phyloP scores from a whole-genome alignment of 306 rosid species.

The Arachis hypogaea region DNA sequence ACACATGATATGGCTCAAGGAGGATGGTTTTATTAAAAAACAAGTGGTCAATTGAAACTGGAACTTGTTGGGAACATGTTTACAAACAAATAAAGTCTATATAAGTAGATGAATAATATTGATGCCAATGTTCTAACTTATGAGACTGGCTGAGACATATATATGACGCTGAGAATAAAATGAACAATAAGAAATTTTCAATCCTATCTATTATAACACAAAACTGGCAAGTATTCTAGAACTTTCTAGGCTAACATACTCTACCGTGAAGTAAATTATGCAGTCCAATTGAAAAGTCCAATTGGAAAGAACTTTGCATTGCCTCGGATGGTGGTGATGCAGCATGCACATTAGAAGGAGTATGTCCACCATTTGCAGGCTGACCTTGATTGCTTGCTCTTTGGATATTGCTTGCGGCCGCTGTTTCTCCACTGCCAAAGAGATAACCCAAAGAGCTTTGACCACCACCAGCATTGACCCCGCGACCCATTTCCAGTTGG shows the following conservation, averaged over 20 bases:
- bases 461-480: slow-evolving; percentile 84
- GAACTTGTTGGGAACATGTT: neutral
- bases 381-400: slow-evolving; percentile 38
- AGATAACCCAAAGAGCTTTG: slow-evolving; percentile 54
- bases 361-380: slow-evolving; percentile 29
- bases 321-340: slow-evolving; percentile 49
- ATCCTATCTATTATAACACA: no score
- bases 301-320: no score
- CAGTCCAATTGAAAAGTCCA: slow-evolving; percentile 11
- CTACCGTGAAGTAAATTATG: neutral
- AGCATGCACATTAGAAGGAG: slow-evolving; percentile 35
- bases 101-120: neutral
- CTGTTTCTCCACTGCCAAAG: neutral
- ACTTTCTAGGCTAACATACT: slow-evolving; percentile 31
- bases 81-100: neutral
- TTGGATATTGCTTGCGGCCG: slow-evolving; percentile 33
- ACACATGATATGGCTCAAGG: neutral
- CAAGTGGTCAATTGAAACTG: slow-evolving; percentile 6
- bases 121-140: slow-evolving; percentile 4
- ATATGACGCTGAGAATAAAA: slow-evolving; percentile 18
- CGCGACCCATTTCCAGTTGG: slow-evolving; percentile 69
- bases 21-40: slow-evolving; percentile 9
- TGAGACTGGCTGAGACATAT: slow-evolving; percentile 6
- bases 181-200: slow-evolving; percentile 37
- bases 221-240: neutral